Base-by-base conservation (phyloP, 1,139 yeast species). In the Saccharomycopsis crataegensis region DNA sequence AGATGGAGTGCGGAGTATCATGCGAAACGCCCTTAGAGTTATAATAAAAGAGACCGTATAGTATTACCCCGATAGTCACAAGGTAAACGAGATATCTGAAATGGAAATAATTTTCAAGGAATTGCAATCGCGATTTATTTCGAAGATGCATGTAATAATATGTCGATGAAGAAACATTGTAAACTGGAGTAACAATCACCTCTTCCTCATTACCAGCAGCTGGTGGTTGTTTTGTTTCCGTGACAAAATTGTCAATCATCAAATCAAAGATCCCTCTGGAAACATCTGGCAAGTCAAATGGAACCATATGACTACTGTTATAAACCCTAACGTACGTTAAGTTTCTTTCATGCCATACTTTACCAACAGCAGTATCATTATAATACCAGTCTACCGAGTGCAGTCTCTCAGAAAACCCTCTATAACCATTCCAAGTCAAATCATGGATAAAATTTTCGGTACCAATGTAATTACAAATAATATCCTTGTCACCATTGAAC, bases 221-320 rank as follows among this genome's bases (percentile, higher is more conserved):
- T 7, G 22, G 6, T 8, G 16, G 33, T 9, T n/a, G 14, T 8
- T 8, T 43, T 28, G n/a, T 46, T 32, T 40, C 34, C 16, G 33
- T 11, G 12, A 48, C 42, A 36, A 31, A 71, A 52, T 75, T 70
- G 1, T 71, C 69, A 8, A 70, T 64, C 36, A 75, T 63, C 28
- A 79, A 58, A 62, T 85, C 91, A 46, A 85, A 70, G 50, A 93
- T 71, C 36, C 91, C 89, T 60, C 90, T 74, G 8, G 91, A 78
- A 37, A 79, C 74, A 48, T 76, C 80, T 0, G 96, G 88, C 53
- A 79, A 69, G 65, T 93, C 98, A 62, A 80, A 86, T 1, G 99
- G 96, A 28, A 91, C 96, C 99, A 93, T 93, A 65, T 93, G 99
- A 4, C 95, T 84, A 0, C 96, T 80, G 62, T 88, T 80, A 64